A percentile compares a stretch with the other conserved stretches of the same genome.
These are phyloP conservation scores for Mallotus japonicus DNA, from an alignment of 441 rosid species.

Conservation along the genomic window DNA sequence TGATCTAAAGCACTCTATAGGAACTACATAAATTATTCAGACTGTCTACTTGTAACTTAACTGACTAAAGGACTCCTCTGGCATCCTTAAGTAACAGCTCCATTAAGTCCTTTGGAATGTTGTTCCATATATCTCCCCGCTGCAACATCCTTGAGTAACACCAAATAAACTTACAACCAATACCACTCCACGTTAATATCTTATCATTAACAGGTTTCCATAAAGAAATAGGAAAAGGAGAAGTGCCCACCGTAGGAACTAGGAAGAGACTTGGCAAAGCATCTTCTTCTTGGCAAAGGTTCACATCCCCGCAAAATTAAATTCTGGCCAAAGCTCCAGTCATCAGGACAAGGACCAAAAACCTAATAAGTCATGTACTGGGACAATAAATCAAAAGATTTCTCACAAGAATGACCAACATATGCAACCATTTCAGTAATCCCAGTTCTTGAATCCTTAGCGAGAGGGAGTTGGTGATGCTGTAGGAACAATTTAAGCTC, in stretches of 20 bases:
- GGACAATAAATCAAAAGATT: conserved; percentile 73
- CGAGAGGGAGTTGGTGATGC: conserved; percentile 86
- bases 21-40: no score
- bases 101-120: no score
- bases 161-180: no score
- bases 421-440: conserved; percentile 96
- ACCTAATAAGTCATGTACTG: conserved; percentile 78
- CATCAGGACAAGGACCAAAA: conserved; percentile 78
- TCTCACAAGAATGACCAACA: conserved; percentile 85
- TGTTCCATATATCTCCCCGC: no score
- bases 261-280: conserved; percentile 62
- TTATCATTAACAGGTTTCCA: conserved; percentile 81
- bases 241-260: conserved; percentile 75
- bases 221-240: conserved; percentile 52
- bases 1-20: no score
- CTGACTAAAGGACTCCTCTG: no score
- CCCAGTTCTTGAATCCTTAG: conserved; percentile 89
- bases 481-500: conserved; percentile 83
- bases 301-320: conserved; percentile 83
- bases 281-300: conserved; percentile 84
- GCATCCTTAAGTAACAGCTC: no score
- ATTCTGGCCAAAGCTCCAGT: conserved; percentile 93
- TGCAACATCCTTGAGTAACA: no score
- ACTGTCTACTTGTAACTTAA: no score
- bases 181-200: conserved; percentile 81